Conservation (phyloP, 179 eudicot species). For the Heliamphora pulchella region DNA sequence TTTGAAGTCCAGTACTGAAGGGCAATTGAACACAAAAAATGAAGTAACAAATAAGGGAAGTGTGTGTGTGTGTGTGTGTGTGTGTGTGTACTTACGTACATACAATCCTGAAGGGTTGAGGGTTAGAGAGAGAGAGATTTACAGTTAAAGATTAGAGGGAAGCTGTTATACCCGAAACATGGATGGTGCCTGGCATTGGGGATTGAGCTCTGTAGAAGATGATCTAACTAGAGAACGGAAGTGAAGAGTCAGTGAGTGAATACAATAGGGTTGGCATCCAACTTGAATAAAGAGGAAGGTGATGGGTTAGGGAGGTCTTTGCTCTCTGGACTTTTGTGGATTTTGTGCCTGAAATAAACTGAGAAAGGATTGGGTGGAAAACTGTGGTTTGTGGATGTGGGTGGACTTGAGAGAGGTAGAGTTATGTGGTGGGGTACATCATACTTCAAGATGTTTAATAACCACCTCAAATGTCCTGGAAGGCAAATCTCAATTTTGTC, state of each 20-base stretch:
- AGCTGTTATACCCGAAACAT: slow-evolving; percentile 63
- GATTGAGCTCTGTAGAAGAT: background rate
- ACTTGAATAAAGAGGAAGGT: background rate
- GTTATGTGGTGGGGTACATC: slow-evolving; percentile 22
- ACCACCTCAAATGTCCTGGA: slow-evolving; percentile 25
- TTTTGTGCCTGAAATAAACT: background rate
- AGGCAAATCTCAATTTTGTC: slow-evolving; percentile 35
- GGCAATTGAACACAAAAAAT: background rate
- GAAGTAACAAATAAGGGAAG: background rate
- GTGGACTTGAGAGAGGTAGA: slow-evolving; percentile 23
- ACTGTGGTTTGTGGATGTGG: slow-evolving; percentile 43
- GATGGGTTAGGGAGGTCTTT: background rate
- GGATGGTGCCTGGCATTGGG: slow-evolving; percentile 87
- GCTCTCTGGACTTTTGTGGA: background rate
- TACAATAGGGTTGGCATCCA: background rate
- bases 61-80: background rate
- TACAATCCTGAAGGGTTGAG: too few species aligned
- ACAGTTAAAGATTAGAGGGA: background rate
- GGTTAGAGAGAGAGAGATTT: too few species aligned
- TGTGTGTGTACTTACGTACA: too few species aligned
- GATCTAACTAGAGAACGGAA: background rate
- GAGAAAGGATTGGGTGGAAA: slow-evolving; percentile 20
- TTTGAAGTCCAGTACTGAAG: slow-evolving; percentile 54
- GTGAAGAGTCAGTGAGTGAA: slow-evolving; percentile 2
- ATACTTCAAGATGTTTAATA: slow-evolving; percentile 6